These are phyloP conservation scores for Aureobasidium melanogenum DNA, from an alignment of 2,329 filamentous ascomycete species.

Conservation along the genomic window DNA sequence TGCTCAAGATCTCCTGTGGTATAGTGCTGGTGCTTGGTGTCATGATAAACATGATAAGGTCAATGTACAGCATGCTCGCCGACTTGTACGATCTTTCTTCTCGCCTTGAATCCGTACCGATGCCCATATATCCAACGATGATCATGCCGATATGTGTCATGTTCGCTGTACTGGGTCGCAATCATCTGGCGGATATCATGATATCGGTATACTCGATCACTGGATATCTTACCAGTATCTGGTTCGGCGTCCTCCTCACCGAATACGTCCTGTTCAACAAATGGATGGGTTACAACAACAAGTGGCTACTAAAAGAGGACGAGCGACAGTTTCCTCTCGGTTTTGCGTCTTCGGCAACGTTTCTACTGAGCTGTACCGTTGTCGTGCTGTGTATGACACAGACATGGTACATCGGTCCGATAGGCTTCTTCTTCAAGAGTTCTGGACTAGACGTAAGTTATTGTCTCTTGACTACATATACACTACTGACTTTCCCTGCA, in stretches of 20 bases:
- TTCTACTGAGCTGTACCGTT: not conserved
- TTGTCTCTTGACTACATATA: not conserved
- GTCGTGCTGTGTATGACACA: not conserved
- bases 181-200: no score
- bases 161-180: not conserved
- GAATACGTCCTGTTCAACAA: no score
- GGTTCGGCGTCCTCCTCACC: no score
- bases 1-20: not conserved
- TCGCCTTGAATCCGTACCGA: not conserved
- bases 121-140: not conserved
- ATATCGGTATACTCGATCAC: no score
- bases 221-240: no score
- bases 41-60: not conserved
- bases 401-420: not conserved
- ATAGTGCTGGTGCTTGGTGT: not conserved
- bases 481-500: not conserved
- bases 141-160: not conserved
- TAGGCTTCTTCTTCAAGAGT: not conserved
- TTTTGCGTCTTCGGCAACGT: not conserved
- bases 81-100: not conserved
- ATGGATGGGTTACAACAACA: no score
- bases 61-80: not conserved
- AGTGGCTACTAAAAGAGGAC: not conserved
- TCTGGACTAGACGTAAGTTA: not conserved
- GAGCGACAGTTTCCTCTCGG: not conserved